phyloP scores from a whole-genome alignment of 306 rosid species.

The Glycine latifolia region DNA sequence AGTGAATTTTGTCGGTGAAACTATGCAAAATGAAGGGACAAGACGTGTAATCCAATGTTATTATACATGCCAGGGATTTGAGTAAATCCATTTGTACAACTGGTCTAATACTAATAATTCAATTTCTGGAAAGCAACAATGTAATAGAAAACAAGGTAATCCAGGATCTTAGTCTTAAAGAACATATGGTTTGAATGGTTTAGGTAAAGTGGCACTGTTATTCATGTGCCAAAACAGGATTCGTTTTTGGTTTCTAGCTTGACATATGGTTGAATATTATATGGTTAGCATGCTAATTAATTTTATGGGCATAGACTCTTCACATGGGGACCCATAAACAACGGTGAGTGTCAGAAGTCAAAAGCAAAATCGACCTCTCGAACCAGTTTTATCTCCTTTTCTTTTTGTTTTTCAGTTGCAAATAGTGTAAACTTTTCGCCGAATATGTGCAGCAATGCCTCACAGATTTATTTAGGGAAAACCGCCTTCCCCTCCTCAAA shows the following conservation, averaged over 20 bases:
- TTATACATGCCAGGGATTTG: conserved; percentile 15
- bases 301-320: conserved; percentile 45
- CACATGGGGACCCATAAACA: conserved; percentile 47
- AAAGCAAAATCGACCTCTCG: conserved; percentile 15
- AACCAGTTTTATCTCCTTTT: neutral
- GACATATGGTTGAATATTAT: conserved; percentile 54
- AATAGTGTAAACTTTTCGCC: neutral
- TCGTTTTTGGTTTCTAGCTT: conserved; percentile 42
- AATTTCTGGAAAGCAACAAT: conserved; percentile 34
- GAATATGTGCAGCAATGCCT: conserved; percentile 3
- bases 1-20: conserved; percentile 44
- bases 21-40: conserved; percentile 43
- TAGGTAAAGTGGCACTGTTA: conserved; percentile 58
- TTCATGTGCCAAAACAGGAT: conserved; percentile 54
- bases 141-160: conserved; percentile 7
- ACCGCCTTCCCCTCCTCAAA: neutral
- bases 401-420: neutral
- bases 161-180: conserved; percentile 27
- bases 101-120: conserved; percentile 44
- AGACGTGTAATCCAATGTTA: conserved; percentile 43
- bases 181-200: conserved; percentile 46
- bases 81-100: conserved; percentile 51
- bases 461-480: neutral
- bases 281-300: conserved; percentile 46
- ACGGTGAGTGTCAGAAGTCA: conserved; percentile 39